Conservation (phyloP, 225 moss, liverwort and hornwort genomes). For the Ulota crispa region DNA sequence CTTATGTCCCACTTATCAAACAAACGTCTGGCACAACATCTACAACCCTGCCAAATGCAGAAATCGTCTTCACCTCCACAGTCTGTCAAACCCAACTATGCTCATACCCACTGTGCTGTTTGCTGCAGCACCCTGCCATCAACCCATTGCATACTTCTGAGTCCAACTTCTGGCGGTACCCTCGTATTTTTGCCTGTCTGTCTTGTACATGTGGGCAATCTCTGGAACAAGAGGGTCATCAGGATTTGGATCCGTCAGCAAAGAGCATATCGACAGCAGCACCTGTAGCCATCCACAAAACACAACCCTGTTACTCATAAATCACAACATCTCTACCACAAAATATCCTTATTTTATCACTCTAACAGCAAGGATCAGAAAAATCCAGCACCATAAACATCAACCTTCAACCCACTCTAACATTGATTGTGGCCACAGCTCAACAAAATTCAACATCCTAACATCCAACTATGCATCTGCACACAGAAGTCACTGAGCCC, state of each 20-base stretch:
- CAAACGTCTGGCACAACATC: constrained; percentile 32
- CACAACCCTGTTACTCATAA: background rate
- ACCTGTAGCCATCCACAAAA: constrained; percentile 50
- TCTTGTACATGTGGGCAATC: constrained; percentile 99
- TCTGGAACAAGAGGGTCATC: constrained; percentile 96
- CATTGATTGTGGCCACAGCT: background rate
- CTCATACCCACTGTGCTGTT: constrained; percentile 16
- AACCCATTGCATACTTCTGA: constrained; percentile 99
- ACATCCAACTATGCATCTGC: background rate
- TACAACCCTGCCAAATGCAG: constrained; percentile 47
- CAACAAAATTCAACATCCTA: no score
- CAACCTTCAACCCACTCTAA: background rate
- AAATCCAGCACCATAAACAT: background rate
- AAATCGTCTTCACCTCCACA: constrained; percentile 49
- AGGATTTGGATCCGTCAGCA: constrained; percentile 91
- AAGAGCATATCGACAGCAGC: constrained; percentile 93
- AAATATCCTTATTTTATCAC: background rate
- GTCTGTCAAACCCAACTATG: constrained; percentile 36
- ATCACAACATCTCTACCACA: background rate
- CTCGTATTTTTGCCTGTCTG: constrained; percentile 95
- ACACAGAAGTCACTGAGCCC: background rate
- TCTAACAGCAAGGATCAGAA: background rate
- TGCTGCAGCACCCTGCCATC: constrained; percentile 30
- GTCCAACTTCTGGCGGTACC: constrained; percentile 95
- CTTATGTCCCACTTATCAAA: constrained; percentile 38